Evolutionary conservation across 345 rosid genomes (phyloP).

Genomic region (Gossypium turneri): DNA sequence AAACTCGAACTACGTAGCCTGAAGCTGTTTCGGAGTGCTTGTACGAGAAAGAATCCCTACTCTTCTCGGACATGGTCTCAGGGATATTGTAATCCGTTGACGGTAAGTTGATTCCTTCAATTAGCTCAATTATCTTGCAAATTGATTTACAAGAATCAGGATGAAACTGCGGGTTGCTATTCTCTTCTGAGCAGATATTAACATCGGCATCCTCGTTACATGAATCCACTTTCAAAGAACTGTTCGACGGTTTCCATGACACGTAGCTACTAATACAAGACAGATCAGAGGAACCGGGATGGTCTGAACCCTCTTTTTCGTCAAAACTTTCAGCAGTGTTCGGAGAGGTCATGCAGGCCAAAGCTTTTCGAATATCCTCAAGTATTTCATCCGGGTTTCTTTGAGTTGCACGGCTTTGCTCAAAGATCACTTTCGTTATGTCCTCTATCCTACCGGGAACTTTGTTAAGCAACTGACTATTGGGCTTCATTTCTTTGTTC

Average conservation of each 20-base stretch:
- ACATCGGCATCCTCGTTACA: conserved; percentile 18
- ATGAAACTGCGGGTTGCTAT: conserved; percentile 23
- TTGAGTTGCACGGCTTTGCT: conserved; percentile 37
- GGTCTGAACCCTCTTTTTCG: conserved; percentile 23
- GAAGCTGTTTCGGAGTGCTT: conserved; percentile 47
- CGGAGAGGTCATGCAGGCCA: conserved; percentile 30
- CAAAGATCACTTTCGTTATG: conserved; percentile 39
- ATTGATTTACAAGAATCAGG: conserved; percentile 50
- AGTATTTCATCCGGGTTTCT: conserved; percentile 47
- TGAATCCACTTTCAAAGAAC: conserved; percentile 20
- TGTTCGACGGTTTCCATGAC: conserved; percentile 25
- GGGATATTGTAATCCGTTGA: conserved; percentile 22
- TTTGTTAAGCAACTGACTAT: conserved; percentile 16
- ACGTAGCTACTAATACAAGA: conserved; percentile 18
- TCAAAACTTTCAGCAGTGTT: conserved; percentile 13
- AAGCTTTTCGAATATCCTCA: conserved; percentile 51
- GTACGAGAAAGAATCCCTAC: conserved; percentile 30
- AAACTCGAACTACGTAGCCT: conserved; percentile 64
- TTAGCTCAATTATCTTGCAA: conserved; percentile 52
- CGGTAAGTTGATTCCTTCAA: conserved; percentile 56
- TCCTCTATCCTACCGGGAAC: conserved; percentile 46
- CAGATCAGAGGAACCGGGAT: conserved; percentile 8
- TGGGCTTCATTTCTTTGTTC: conserved; percentile 27
- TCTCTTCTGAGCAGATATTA: conserved; percentile 20
- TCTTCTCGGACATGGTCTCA: conserved; percentile 33